Evolutionary conservation across 352 stramenopile genomes (phyloP), one percentile per base, ranked within the genome.

Genomic region (Aphanomyces stellatus): DNA sequence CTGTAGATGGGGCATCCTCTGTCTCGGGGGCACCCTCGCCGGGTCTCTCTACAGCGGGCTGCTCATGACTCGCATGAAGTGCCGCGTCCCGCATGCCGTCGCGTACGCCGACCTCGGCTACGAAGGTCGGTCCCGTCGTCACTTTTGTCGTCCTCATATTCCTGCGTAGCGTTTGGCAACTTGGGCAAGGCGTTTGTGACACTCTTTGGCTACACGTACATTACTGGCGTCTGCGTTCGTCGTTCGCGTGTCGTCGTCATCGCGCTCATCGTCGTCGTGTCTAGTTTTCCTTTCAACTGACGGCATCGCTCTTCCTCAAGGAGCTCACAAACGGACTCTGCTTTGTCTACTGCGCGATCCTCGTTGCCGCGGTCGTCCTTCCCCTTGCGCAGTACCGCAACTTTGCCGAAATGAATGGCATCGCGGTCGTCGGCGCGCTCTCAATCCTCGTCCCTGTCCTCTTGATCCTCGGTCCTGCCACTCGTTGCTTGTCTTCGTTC

Each of bases 11-110:
- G 60, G 60, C 19, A 25, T 49, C 13, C 7, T 67, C 8, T n/a
- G 22, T n/a, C 60, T 67, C 24, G 60, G 19, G 1, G n/a, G 25
- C 6, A 67, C 60, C 13, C 60, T 67, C 3, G 60, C 28, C 11
- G 60, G 60, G 3, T 67, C 60, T 19, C 34, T 67, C 30, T 67
- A 67, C 60, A 67, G 60, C 35, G 60, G 60, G 19, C 19, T 67
- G 8, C 60, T 67, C 24, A 59, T 67, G 60, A 67, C 60, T 33
- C 60, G 60, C 30, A 67, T 67, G 60, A 67, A 67, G 27, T n/a
- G 25, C 41, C 43, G 34, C 43, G 60, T 67, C 13, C 60, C 60
- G 13, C 17, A 59, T 19, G 60, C 60, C 19, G 28, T 57, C 13
- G 60, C 57, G 2, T 67, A 43, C 34, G 60, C 60, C 31, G 60